phyloP scores from a whole-genome alignment of 805 yeast species.

The Candida palmyrensis region DNA sequence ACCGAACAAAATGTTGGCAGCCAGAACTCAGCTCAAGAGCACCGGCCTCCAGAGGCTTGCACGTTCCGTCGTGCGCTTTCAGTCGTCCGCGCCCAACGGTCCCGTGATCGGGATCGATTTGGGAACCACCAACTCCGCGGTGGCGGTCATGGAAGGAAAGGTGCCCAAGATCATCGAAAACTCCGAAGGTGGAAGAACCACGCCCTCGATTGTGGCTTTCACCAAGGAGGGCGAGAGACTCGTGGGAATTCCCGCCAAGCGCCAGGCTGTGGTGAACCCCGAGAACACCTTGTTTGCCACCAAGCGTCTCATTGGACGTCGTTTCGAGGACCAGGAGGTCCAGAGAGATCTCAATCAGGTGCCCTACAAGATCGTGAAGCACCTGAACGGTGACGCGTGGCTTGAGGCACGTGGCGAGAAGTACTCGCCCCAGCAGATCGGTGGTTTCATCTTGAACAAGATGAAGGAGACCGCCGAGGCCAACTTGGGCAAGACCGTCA shows the following conservation, averaged over 20 bases:
- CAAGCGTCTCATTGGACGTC: slow-evolving; percentile 90
- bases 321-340: slow-evolving; percentile 84
- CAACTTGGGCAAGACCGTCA: slow-evolving; percentile 79
- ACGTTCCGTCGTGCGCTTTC: slow-evolving; percentile 30
- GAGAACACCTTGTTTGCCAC: slow-evolving; percentile 93
- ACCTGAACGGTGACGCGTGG: slow-evolving; percentile 95
- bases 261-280: slow-evolving; percentile 93
- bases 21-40: slow-evolving; percentile 35
- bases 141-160: slow-evolving; percentile 77
- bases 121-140: slow-evolving; percentile 90
- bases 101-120: slow-evolving; percentile 80
- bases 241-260: slow-evolving; percentile 93
- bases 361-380: slow-evolving; percentile 87
- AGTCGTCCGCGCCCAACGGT: slow-evolving; percentile 35
- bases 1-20: slow-evolving; percentile 34
- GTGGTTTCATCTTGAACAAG: slow-evolving; percentile 88
- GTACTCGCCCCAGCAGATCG: slow-evolving; percentile 94
- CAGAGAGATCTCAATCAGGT: slow-evolving; percentile 84
- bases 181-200: slow-evolving; percentile 69
- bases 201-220: slow-evolving; percentile 94
- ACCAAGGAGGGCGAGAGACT: slow-evolving; percentile 86
- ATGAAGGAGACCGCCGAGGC: slow-evolving; percentile 98
- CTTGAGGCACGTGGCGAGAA: slow-evolving; percentile 81
- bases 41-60: no score
- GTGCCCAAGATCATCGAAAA: slow-evolving; percentile 75